Conservation (phyloP, 1,139 yeast species). For the Sugiyamaella castrensis region DNA sequence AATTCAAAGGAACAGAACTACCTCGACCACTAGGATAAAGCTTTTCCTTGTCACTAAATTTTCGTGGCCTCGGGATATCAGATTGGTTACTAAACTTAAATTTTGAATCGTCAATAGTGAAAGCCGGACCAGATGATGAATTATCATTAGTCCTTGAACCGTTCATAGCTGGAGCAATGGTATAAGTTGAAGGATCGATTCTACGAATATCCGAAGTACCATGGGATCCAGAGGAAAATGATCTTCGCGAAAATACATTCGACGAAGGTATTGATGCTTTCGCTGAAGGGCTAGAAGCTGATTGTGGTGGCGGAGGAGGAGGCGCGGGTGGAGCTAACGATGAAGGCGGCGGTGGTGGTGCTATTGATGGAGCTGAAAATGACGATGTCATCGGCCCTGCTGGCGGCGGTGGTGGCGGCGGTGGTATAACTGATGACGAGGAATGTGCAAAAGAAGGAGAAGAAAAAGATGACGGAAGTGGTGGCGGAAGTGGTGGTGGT, state of each 20-base stretch:
- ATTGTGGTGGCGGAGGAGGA: constrained; percentile 17
- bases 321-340: constrained; percentile 23
- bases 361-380: constrained; percentile 19
- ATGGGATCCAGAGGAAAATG: constrained; percentile 24
- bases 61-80: constrained; percentile 81
- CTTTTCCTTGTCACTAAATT: constrained; percentile 65
- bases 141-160: constrained; percentile 17
- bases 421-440: constrained; percentile 24
- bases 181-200: constrained; percentile 35
- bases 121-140: constrained; percentile 11
- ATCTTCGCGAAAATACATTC: constrained; percentile 25
- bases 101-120: constrained; percentile 64
- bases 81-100: constrained; percentile 66
- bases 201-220: constrained; percentile 29
- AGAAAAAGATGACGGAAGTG: constrained; percentile 8
- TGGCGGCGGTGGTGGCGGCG: constrained; percentile 20
- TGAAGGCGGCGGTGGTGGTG: constrained; percentile 27
- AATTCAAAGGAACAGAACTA: constrained; percentile 81
- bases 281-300: constrained; percentile 19
- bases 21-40: constrained; percentile 96
- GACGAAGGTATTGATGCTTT: constrained; percentile 24
- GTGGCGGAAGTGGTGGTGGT: constrained; percentile 12
- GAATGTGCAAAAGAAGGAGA: constrained; percentile 16
- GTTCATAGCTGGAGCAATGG: constrained; percentile 26
- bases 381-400: constrained; percentile 26